Base-by-base conservation (phyloP, 202 grass and related monocot genomes). In the Carex arenaria region DNA sequence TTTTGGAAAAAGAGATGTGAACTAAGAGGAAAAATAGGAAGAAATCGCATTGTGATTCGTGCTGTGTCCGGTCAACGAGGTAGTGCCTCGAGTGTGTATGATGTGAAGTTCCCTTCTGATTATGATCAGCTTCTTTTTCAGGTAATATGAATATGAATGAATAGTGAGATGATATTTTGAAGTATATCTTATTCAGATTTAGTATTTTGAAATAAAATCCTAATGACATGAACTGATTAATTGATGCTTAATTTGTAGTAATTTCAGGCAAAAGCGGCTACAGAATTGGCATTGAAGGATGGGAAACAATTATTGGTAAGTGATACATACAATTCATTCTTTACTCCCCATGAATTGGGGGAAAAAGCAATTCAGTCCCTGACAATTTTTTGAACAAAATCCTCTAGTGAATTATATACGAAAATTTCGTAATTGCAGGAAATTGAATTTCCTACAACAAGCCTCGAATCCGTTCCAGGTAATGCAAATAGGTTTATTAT, bases 401-500 rank as follows among this genome's bases (percentile, higher is more conserved):
- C n/a, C 28, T 70, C 47, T 8, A 32, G 34, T 61, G 23, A 43
- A 72, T 63, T 40, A 83, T 60, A 85, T 88, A 20, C 13, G 38
- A 89, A 17, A 9, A 12, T 42, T 67, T 82, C 72, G 9, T 17
- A 59, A 62, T 74, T 88, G 67, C 89, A 95, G 95, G 92, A 98
- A 89, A 89, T 98, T 30, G 95, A 98, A 83, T 98, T 98, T 69
- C 95, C 93, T 86, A 95, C 95, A 65, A 66, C 91, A 79, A 90
- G 95, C 84, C 86, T 98, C 63, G 87, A 95, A 87, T 90, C 91
- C 67, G 93, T 98, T 40, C 91, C 91, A 95, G 95, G 95, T 98
- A 79, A 79, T 15, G 3, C 14, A 34, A 34, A n/a, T 36, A 11
- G 49, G 52, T 57, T 36, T 57, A 70, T 70, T 74, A 54, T 53